Percentiles rank a stretch among this genome's conserved stretches.
phyloP scores from a whole-genome alignment of 2,329 filamentous ascomycete species.

The Claviceps arundinis region DNA sequence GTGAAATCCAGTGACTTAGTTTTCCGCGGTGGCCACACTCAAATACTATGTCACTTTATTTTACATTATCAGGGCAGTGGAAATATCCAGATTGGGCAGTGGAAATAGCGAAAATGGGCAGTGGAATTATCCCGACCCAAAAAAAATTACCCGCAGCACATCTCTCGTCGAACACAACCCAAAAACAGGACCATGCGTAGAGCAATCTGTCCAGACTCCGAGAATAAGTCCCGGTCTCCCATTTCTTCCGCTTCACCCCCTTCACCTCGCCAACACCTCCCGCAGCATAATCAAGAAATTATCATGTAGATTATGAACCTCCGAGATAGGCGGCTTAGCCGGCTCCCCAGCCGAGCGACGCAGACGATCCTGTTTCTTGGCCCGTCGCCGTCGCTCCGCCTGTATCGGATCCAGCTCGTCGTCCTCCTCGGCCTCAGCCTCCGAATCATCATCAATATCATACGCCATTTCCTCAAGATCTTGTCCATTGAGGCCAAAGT shows the following conservation, averaged over 20 bases:
- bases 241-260: background rate
- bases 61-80: too few relatives aligned
- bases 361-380: constrained; percentile 67
- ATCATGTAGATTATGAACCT: constrained; percentile 68
- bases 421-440: constrained; percentile 58
- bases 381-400: constrained; percentile 66
- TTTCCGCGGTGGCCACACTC: too few relatives aligned
- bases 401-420: constrained; percentile 79
- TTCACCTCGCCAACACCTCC: constrained; percentile 55
- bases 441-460: constrained; percentile 53
- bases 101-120: too few relatives aligned
- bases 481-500: constrained; percentile 81
- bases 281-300: constrained; percentile 74
- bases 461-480: constrained; percentile 80
- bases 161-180: too few relatives aligned
- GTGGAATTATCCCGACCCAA: too few relatives aligned
- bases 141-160: too few relatives aligned
- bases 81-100: too few relatives aligned
- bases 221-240: background rate
- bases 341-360: constrained; percentile 74
- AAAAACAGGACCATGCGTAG: too few relatives aligned
- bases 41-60: too few relatives aligned
- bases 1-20: too few relatives aligned
- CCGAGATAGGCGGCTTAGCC: constrained; percentile 61
- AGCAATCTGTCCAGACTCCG: too few relatives aligned